These are phyloP conservation scores for Cladosporium sp. DNA, from an alignment of 2,329 filamentous ascomycete species.

Conservation along the genomic window DNA sequence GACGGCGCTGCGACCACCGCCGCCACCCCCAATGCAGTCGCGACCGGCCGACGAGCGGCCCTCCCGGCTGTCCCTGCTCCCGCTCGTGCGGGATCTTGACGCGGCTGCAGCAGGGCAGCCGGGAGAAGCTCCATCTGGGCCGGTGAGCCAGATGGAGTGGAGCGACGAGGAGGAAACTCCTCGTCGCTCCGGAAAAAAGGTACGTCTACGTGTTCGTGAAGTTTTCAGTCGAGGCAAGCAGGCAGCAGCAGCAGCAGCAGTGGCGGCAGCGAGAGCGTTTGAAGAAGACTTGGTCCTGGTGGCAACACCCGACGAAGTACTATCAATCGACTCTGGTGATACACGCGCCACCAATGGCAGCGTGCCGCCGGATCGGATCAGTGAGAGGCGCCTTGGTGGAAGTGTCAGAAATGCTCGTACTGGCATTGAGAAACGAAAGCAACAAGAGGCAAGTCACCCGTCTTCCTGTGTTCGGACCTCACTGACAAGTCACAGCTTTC, in stretches of 20 bases:
- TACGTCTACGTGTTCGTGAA: conserved; percentile 1
- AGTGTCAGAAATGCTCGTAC: not conserved
- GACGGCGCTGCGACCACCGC: conserved; percentile 1
- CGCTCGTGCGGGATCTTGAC: conserved; percentile 8
- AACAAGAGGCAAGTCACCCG: conserved; percentile 1
- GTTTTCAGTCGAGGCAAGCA: not conserved
- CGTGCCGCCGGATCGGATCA: too few species aligned
- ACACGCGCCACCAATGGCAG: not conserved
- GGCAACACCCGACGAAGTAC: not conserved
- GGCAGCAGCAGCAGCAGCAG: not conserved
- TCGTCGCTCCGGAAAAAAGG: conserved; percentile 4
- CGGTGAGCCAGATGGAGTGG: conserved; percentile 9
- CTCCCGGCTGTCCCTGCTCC: conserved; percentile 5
- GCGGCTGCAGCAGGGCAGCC: not conserved
- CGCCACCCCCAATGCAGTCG: conserved; percentile 7
- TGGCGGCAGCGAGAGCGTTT: not conserved
- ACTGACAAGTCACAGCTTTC: conserved; percentile 2
- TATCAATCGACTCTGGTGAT: not conserved
- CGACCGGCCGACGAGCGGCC: conserved; percentile 7
- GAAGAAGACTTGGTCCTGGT: not conserved
- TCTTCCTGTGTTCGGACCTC: not conserved
- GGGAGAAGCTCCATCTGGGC: conserved; percentile 2
- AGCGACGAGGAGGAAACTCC: conserved; percentile 1
- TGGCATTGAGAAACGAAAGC: not conserved
- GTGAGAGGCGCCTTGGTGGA: not conserved